Percentiles rank a stretch among this genome's conserved stretches.
phyloP scores from a whole-genome alignment of 306 rosid genomes.

The Vigna mungo region DNA sequence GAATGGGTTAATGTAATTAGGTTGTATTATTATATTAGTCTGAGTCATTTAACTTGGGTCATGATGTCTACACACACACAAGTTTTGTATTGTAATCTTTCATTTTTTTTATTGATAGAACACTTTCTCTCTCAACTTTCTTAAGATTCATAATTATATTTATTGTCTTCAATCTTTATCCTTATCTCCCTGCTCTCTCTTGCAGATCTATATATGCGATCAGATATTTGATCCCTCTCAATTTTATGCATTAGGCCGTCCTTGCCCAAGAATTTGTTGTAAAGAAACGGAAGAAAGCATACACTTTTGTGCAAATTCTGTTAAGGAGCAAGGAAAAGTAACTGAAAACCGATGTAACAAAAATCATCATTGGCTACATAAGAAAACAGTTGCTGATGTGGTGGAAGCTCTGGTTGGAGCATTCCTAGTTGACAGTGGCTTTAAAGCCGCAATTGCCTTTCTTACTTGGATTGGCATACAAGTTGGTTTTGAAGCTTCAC shows the following conservation, averaged over 20 bases:
- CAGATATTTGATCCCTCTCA: constrained; percentile 74
- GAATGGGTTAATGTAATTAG: constrained; percentile 5
- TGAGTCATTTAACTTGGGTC: neutral
- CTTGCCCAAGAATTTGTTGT: constrained; percentile 68
- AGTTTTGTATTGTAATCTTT: neutral
- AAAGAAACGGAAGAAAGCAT: constrained; percentile 59
- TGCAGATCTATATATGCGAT: constrained; percentile 88
- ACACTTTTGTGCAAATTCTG: constrained; percentile 54
- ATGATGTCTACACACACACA: no score
- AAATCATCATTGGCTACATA: constrained; percentile 89
- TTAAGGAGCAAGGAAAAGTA: constrained; percentile 39
- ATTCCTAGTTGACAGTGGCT: constrained; percentile 93
- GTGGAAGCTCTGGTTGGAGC: constrained; percentile 98
- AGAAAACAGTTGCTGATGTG: constrained; percentile 84
- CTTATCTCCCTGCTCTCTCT: constrained; percentile 22
- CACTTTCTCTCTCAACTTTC: neutral
- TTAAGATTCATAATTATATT: constrained; percentile 8
- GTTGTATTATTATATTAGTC: neutral
- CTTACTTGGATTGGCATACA: constrained; percentile 89
- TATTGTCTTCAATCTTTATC: neutral
- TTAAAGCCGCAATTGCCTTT: constrained; percentile 82
- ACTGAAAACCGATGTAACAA: constrained; percentile 65
- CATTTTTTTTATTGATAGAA: neutral
- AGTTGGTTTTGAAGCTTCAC: constrained; percentile 72
- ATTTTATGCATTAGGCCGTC: constrained; percentile 83